Conservation (phyloP, 768 basidiomycete genomes). For the Tylopilus balloui region DNA sequence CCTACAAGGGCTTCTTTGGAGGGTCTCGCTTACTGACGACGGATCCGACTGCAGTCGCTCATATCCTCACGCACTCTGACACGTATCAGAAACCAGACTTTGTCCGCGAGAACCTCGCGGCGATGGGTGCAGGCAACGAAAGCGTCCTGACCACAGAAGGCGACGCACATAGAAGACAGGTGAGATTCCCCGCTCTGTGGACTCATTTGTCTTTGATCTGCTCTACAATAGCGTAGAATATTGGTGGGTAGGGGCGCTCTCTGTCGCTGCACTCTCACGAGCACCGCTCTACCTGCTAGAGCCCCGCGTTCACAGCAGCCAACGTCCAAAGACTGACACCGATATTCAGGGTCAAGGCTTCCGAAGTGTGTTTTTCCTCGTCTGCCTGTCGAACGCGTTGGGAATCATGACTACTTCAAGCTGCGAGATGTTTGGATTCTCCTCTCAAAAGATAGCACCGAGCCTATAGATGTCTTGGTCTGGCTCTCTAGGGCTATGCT, state of each 20-base stretch:
- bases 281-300: constrained; percentile 25
- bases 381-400: neutral
- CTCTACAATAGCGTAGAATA: constrained; percentile 41
- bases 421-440: constrained; percentile 43
- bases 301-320: constrained; percentile 47
- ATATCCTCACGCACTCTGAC: constrained; percentile 54
- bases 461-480: constrained; percentile 51
- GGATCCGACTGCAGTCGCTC: constrained; percentile 52
- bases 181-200: constrained; percentile 4
- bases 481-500: constrained; percentile 68
- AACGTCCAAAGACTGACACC: constrained; percentile 49
- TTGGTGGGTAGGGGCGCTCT: constrained; percentile 35
- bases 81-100: constrained; percentile 62
- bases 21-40: constrained; percentile 54
- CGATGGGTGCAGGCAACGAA: constrained; percentile 48
- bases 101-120: constrained; percentile 45
- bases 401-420: constrained; percentile 24
- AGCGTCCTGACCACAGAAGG: constrained; percentile 53
- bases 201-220: constrained; percentile 1
- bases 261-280: neutral
- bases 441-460: constrained; percentile 19
- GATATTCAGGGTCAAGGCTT: constrained; percentile 57
- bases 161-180: constrained; percentile 52
- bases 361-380: constrained; percentile 35
- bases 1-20: constrained; percentile 50